Base-by-base conservation (phyloP, 495 filamentous ascomycete genomes). In the Xylona heveae region DNA sequence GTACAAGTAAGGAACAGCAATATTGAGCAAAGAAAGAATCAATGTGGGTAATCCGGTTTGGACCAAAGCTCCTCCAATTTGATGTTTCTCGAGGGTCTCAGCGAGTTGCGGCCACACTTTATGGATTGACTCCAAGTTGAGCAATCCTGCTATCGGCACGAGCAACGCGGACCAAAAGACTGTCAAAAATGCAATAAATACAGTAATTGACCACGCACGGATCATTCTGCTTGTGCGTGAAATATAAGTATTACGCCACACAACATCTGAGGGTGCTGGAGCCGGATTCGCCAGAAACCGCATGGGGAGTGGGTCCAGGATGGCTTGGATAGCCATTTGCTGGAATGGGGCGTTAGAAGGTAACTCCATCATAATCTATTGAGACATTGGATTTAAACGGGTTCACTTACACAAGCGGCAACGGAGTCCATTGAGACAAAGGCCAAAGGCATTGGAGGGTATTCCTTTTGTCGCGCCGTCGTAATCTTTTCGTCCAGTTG, bases 391-490 rank as follows among this genome's bases (percentile, higher is more conserved):
- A n/a, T 30, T 2, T 2, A 16, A 30, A 12, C 6, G 7, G n/a
- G 18, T 19, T 6, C 29, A 42, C 48, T 49, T 46, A 51, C 47
- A 35, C 65, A 70, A 15, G 83, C 71, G n/a, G 81, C 76, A 37
- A 85, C 81, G 12, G 82, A 91, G 50, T 93, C 74, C 78, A 99
- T 83, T 1, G 90, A 94, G 20, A 99, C 81, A 49, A 95, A 95
- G 5, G 90, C 90, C 21, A 90, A 58, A 25, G 83, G 71, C 0
- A 70, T 82, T 1, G 90, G 62, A 6, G 61, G 53, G 45, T 78
- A 94, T 10, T 75, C 70, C 47, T 84, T 84, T 41, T 66, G 65
- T 17, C 90, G 66, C 0, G 76, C 70, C 10, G 40, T 49, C 14
- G 49, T 48, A 25, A 99, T 84, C 42, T 74, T 59, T 25, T 84